Conservation (phyloP, 2,329 filamentous ascomycete species). For the Exophiala mesophila region DNA sequence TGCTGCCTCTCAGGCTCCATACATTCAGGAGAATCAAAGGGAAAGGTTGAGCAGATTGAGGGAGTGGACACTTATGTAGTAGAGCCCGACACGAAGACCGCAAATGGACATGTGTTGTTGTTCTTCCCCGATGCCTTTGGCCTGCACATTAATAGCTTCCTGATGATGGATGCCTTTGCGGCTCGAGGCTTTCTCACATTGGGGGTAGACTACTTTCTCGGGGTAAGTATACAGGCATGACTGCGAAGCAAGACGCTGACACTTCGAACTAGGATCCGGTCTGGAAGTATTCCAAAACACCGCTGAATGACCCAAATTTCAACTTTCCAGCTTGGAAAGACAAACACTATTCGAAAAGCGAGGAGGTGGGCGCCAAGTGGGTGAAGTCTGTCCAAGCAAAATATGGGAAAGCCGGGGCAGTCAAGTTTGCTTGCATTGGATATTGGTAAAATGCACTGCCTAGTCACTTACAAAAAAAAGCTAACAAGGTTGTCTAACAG, state of each 20-base stretch:
- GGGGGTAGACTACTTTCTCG: constrained; percentile 36
- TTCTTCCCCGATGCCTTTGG: constrained; percentile 45
- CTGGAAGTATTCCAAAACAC: background rate
- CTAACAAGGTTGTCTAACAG: background rate
- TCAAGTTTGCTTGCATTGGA: background rate
- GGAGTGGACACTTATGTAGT: constrained; percentile 37
- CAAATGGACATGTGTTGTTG: constrained; percentile 40
- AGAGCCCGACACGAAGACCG: constrained; percentile 25
- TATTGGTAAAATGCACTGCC: background rate
- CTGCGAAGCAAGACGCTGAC: background rate
- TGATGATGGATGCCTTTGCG: constrained; percentile 44
- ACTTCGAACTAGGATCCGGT: background rate
- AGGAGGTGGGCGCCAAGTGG: background rate
- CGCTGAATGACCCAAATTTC: background rate
- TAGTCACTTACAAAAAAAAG: background rate
- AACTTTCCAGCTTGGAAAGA: background rate
- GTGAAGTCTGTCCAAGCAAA: background rate
- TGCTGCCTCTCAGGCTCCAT: constrained; percentile 39
- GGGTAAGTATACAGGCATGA: background rate
- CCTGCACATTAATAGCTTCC: constrained; percentile 37
- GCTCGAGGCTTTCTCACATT: constrained; percentile 40
- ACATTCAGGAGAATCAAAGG: constrained; percentile 36
- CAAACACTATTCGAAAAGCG: background rate
- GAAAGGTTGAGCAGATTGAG: constrained; percentile 31
- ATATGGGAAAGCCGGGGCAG: background rate